Conservation (phyloP, 805 yeast species). For the Ogataea pilisensis region DNA sequence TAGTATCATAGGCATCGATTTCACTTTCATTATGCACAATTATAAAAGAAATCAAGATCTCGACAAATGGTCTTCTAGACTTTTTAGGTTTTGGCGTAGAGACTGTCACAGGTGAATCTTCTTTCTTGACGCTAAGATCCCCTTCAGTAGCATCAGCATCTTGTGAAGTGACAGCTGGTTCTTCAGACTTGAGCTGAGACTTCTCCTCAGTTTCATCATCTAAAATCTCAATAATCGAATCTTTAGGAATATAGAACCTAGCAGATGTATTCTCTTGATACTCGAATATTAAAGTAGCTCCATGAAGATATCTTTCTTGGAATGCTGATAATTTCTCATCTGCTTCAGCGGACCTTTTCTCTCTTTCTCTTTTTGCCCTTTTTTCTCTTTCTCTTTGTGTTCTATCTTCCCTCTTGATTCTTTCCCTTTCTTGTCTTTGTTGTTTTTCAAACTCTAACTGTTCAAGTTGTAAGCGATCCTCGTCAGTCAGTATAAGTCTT, state of each 20-base stretch:
- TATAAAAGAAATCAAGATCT: conserved; percentile 44
- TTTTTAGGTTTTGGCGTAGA: conserved; percentile 13
- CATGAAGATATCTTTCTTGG: conserved; percentile 64
- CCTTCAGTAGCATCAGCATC: no score
- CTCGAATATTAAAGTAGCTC: conserved; percentile 79
- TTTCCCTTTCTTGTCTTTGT: conserved; percentile 6
- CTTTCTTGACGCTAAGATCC: no score
- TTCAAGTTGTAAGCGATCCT: conserved; percentile 14
- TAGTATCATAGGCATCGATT: conserved; percentile 40
- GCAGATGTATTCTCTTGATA: conserved; percentile 74
- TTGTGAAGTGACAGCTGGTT: no score
- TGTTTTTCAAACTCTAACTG: conserved; percentile 11
- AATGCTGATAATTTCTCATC: conserved; percentile 69
- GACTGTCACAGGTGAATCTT: conserved; percentile 1
- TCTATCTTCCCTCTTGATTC: conserved; percentile 6
- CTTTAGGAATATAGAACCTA: conserved; percentile 71
- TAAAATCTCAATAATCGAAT: conserved; percentile 64
- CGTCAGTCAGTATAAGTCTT: conserved; percentile 12
- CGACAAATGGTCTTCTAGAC: conserved; percentile 28
- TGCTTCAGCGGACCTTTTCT: conserved; percentile 20
- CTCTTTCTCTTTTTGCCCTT: conserved; percentile 15
- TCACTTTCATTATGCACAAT: conserved; percentile 50
- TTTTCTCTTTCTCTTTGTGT: conserved; percentile 14
- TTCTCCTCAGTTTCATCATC: conserved; percentile 28
- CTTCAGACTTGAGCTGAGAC: neutral